These are phyloP conservation scores for Lentinula raphanica DNA, from an alignment of 768 basidiomycete species.

Conservation along the genomic window DNA sequence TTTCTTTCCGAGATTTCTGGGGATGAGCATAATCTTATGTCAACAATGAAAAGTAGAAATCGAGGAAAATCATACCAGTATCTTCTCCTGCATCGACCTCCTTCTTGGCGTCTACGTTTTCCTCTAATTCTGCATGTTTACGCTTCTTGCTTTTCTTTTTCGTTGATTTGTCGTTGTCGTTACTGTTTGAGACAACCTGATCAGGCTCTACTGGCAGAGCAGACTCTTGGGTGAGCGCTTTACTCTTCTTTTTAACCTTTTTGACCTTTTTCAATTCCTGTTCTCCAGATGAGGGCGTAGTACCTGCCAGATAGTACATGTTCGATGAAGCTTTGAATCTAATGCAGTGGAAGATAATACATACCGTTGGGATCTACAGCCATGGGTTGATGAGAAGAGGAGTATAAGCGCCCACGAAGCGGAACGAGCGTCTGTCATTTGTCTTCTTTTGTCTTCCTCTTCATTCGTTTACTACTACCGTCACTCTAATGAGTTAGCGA, in stretches of 20 bases:
- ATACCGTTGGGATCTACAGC: neutral
- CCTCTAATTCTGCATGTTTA: slow-evolving; percentile 10
- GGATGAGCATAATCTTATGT: too few relatives aligned
- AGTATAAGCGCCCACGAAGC: neutral
- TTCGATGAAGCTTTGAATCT: neutral
- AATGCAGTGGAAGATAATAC: too few relatives aligned
- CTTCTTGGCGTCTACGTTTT: neutral
- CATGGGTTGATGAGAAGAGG: neutral
- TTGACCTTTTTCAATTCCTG: slow-evolving; percentile 2
- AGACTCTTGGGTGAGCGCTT: slow-evolving; percentile 2
- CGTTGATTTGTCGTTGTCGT: neutral
- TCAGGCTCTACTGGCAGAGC: neutral
- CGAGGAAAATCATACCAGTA: neutral
- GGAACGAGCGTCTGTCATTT: neutral
- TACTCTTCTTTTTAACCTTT: slow-evolving; percentile 2
- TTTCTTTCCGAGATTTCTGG: neutral
- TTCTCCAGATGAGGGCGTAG: neutral
- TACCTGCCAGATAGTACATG: neutral
- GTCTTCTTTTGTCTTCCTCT: too few relatives aligned
- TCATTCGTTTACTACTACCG: too few relatives aligned
- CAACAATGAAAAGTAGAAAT: too few relatives aligned
- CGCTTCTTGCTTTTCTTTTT: slow-evolving; percentile 21
- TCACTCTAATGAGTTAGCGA: too few relatives aligned
- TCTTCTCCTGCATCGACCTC: neutral
- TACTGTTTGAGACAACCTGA: neutral